Base-by-base conservation (phyloP, 108 stramenopile species). In the Pseudonitzschia multistriata region DNA sequence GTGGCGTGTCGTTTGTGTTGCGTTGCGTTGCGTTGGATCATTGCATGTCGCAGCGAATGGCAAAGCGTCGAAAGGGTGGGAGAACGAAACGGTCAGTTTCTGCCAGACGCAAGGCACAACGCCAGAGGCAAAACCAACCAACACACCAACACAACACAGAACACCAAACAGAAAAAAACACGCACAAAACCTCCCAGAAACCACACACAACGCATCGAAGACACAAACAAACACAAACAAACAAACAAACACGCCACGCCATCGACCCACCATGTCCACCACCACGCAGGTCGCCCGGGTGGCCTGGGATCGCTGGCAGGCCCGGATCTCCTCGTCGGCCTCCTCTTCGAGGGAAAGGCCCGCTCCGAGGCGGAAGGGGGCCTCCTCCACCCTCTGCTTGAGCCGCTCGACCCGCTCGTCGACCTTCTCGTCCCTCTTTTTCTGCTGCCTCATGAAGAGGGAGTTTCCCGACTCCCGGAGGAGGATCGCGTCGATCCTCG, bases 211-310 rank as follows among this genome's bases (percentile, higher is more conserved):
- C 42, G 17, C 13, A 45, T 4, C 42, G 8, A 45, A 45, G 8
- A 10, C 1, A 13, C 42, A 17, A 45, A 45, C 42, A 39, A 39
- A 39, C 37, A 5, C 13, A 17, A 45, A 4, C 42, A 13, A 4
- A 45, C 13, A 45, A 45, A 45, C 3, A 17, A 45, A 45, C 37
- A n/a, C n/a, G n/a, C n/a, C n/a, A n/a, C n/a, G n/a, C n/a, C n/a
- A n/a, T n/a, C 37, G 7, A 45, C 42, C 7, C 17, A 45, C 42
- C 91, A 98, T 89, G 66, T 98, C 97, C 3, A 98, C 84, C 5
- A 98, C 97, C n/a, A 86, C 88, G 67, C 83, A 90, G 0, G 86
- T 83, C 17, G 88, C 83, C 25, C 83, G 74, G 7, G 56, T 66
- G 6, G 66, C 67, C 37, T 77, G 74, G 33, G 63, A n/a, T 30